Conservation (phyloP, 352 stramenopile species). For the Phytopythium helicoides region DNA sequence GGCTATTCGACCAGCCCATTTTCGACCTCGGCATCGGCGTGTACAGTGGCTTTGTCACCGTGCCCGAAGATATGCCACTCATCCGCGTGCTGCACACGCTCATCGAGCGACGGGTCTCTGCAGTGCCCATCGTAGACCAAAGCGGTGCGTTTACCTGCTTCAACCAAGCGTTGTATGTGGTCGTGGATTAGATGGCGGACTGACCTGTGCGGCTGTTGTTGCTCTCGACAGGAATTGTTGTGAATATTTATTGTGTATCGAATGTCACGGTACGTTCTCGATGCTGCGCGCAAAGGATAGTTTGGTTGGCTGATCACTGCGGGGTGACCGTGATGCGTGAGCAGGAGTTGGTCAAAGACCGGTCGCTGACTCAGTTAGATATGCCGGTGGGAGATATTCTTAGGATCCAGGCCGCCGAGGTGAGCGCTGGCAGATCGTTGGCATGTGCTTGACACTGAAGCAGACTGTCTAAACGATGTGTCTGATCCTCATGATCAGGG, state of each 20-base stretch:
- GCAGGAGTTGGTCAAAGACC: constrained; percentile 85
- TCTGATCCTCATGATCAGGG: constrained; percentile 38
- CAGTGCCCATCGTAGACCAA: constrained; percentile 80
- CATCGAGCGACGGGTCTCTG: constrained; percentile 78
- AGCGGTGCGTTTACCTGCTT: constrained; percentile 48
- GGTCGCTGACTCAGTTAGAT: constrained; percentile 87
- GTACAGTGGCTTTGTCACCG: constrained; percentile 93
- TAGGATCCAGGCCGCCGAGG: constrained; percentile 82
- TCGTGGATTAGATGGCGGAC: neutral
- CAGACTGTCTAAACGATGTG: neutral
- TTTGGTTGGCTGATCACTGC: neutral
- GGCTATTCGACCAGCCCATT: constrained; percentile 97
- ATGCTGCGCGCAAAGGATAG: neutral
- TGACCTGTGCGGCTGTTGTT: constrained; percentile 5
- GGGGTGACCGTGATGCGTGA: neutral
- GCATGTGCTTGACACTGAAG: neutral
- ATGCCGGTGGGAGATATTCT: constrained; percentile 87
- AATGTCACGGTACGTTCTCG: constrained; percentile 70
- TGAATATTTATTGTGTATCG: constrained; percentile 92
- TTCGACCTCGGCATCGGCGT: constrained; percentile 95
- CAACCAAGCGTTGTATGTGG: neutral
- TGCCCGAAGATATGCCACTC: constrained; percentile 91
- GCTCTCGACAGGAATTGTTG: constrained; percentile 61
- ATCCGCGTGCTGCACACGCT: constrained; percentile 91
- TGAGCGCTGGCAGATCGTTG: constrained; percentile 14